Percentiles rank a stretch among this genome's conserved stretches.
Evolutionary conservation across 2,329 filamentous ascomycete genomes (phyloP).

Genomic region (Meredithiella fracta): DNA sequence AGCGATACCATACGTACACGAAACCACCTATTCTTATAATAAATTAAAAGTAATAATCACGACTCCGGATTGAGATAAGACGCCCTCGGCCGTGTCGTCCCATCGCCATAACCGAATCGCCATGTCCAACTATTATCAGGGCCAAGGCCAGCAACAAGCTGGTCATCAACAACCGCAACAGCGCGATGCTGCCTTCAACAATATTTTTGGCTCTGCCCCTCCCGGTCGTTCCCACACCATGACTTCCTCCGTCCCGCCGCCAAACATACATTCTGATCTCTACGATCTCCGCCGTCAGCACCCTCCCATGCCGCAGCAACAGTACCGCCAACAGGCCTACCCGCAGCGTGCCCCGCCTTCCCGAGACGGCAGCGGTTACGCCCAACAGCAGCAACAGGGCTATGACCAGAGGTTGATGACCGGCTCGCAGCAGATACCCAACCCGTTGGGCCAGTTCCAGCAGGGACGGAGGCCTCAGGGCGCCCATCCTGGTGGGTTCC

Average conservation of each 20-base stretch:
- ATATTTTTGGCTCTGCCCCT: slow-evolving; percentile 81
- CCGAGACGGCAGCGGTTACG: slow-evolving; percentile 2
- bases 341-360: slow-evolving; percentile 16
- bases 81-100: not conserved
- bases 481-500: slow-evolving; percentile 28
- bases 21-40: too few species aligned
- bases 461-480: slow-evolving; percentile 22
- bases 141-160: slow-evolving; percentile 27
- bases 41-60: not conserved
- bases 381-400: slow-evolving; percentile 9
- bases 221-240: slow-evolving; percentile 88
- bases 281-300: slow-evolving; percentile 24
- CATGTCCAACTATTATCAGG: slow-evolving; percentile 44
- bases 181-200: slow-evolving; percentile 87
- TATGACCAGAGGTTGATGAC: slow-evolving; percentile 31
- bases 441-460: slow-evolving; percentile 30
- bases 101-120: not conserved
- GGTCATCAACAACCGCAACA: slow-evolving; percentile 43
- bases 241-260: slow-evolving; percentile 55
- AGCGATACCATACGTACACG: not conserved
- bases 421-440: slow-evolving; percentile 29
- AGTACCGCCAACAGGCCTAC: slow-evolving; percentile 25
- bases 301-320: slow-evolving; percentile 20
- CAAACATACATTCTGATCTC: slow-evolving; percentile 33
- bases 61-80: not conserved